Percentiles rank a stretch among this genome's conserved stretches.
phyloP scores from a whole-genome alignment of 306 rosid genomes.

The Cucurbita pepo region DNA sequence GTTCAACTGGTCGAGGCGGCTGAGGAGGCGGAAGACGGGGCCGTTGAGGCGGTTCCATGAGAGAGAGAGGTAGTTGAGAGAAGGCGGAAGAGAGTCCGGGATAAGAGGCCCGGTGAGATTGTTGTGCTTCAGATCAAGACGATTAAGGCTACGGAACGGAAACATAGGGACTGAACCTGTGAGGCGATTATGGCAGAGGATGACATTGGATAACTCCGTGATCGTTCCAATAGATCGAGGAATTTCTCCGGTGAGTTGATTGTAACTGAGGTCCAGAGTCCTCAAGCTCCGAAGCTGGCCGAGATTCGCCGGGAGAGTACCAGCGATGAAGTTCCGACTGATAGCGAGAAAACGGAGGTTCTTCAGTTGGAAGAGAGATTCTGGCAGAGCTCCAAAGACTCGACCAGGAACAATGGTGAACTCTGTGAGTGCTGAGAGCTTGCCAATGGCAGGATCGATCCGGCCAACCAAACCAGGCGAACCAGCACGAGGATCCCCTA shows the following conservation, averaged over 20 bases:
- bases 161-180: conserved; percentile 63
- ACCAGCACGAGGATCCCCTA: conserved; percentile 84
- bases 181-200: conserved; percentile 70
- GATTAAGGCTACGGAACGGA: conserved; percentile 29
- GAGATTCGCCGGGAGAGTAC: conserved; percentile 44
- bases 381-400: conserved; percentile 54
- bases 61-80: conserved; percentile 66
- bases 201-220: conserved; percentile 55
- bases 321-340: conserved; percentile 80
- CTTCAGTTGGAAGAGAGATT: conserved; percentile 31
- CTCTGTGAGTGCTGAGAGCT: conserved; percentile 67
- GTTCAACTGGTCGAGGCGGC: conserved; percentile 47
- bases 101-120: conserved; percentile 49
- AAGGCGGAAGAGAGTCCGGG: conserved; percentile 48
- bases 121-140: conserved; percentile 82
- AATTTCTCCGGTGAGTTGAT: conserved; percentile 53
- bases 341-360: conserved; percentile 68
- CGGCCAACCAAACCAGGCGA: conserved; percentile 74
- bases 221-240: conserved; percentile 47
- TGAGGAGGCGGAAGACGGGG: conserved; percentile 35
- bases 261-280: conserved; percentile 82
- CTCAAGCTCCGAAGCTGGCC: conserved; percentile 38
- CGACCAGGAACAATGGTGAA: conserved; percentile 77
- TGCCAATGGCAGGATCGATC: conserved; percentile 58
- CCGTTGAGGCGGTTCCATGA: conserved; percentile 69